These are phyloP conservation scores for Salisapilia sapeloensis DNA, from an alignment of 352 stramenopile species.

Conservation along the genomic window DNA sequence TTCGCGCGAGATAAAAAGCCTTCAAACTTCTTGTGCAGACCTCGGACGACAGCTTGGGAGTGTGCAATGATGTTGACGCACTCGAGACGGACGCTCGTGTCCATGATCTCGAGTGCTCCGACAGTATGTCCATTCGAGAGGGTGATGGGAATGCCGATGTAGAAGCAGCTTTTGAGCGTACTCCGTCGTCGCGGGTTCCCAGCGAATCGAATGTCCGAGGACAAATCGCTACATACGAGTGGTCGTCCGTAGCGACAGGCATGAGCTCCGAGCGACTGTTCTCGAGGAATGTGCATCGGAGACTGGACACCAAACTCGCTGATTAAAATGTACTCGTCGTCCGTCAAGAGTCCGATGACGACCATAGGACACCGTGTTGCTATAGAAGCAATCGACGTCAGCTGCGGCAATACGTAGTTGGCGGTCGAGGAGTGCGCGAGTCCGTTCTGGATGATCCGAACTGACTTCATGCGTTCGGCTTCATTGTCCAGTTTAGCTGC, in stretches of 20 bases:
- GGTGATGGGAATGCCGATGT: slow-evolving; percentile 65
- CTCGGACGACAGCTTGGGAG: slow-evolving; percentile 54
- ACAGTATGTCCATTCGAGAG: slow-evolving; percentile 54
- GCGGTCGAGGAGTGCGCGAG: slow-evolving; percentile 19
- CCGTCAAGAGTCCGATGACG: slow-evolving; percentile 40
- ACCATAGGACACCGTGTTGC: slow-evolving; percentile 49
- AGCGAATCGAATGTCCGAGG: slow-evolving; percentile 40
- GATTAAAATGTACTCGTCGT: slow-evolving; percentile 30
- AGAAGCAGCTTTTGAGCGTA: slow-evolving; percentile 30
- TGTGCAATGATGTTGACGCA: slow-evolving; percentile 48
- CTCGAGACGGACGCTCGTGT: slow-evolving; percentile 22
- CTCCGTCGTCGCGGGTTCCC: slow-evolving; percentile 39
- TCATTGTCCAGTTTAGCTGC: slow-evolving; percentile 40
- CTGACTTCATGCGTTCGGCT: slow-evolving; percentile 18
- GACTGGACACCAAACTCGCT: slow-evolving; percentile 27
- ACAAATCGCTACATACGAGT: slow-evolving; percentile 55
- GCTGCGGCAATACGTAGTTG: slow-evolving; percentile 33
- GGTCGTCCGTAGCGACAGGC: slow-evolving; percentile 39
- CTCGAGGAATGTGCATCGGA: slow-evolving; percentile 13
- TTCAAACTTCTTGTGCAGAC: slow-evolving; percentile 56
- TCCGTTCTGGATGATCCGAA: slow-evolving; percentile 20
- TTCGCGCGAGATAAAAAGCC: slow-evolving; percentile 41
- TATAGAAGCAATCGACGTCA: slow-evolving; percentile 66
- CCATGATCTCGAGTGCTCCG: slow-evolving; percentile 54
- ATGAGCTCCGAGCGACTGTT: slow-evolving; percentile 39